These are phyloP conservation scores for Calvatia gigantea DNA, from an alignment of 768 basidiomycete species.

Conservation along the genomic window DNA sequence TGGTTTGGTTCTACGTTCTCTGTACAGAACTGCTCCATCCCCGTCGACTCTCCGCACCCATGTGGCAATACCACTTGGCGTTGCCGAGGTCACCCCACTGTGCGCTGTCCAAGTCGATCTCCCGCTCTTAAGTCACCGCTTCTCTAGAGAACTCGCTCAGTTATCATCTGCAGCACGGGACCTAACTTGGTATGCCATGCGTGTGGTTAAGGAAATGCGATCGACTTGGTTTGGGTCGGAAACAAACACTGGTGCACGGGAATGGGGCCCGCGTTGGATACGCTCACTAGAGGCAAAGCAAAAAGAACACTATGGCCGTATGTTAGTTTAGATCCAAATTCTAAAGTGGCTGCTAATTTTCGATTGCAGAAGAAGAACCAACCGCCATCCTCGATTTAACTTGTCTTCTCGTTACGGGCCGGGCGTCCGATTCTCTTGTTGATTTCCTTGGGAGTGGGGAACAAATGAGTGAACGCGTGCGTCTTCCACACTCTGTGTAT, in stretches of 20 bases:
- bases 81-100: neutral
- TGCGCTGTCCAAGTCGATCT: constrained; percentile 35
- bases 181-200: constrained; percentile 67
- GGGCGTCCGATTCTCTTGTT: constrained; percentile 61
- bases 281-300: constrained; percentile 60
- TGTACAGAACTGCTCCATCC: constrained; percentile 36
- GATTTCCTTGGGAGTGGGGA: constrained; percentile 79
- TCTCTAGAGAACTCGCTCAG: constrained; percentile 65
- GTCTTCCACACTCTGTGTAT: constrained; percentile 15
- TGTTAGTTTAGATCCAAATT: constrained; percentile 20
- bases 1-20: constrained; percentile 39
- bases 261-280: constrained; percentile 73
- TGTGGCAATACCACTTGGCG: constrained; percentile 34
- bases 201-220: constrained; percentile 71
- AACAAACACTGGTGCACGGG: constrained; percentile 61
- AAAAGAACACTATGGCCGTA: constrained; percentile 64
- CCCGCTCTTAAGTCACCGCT: constrained; percentile 53
- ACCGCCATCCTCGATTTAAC: constrained; percentile 72
- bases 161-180: constrained; percentile 68
- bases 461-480: constrained; percentile 79
- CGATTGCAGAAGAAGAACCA: constrained; percentile 49
- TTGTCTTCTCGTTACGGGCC: constrained; percentile 64
- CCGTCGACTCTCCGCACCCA: constrained; percentile 24
- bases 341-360: constrained; percentile 13
- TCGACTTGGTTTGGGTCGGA: constrained; percentile 72